A percentile compares a stretch with the other conserved stretches of the same genome.
Conservation (phyloP, 2,329 filamentous ascomycete species). For the Immersiporthe knoxdaviesiana region DNA sequence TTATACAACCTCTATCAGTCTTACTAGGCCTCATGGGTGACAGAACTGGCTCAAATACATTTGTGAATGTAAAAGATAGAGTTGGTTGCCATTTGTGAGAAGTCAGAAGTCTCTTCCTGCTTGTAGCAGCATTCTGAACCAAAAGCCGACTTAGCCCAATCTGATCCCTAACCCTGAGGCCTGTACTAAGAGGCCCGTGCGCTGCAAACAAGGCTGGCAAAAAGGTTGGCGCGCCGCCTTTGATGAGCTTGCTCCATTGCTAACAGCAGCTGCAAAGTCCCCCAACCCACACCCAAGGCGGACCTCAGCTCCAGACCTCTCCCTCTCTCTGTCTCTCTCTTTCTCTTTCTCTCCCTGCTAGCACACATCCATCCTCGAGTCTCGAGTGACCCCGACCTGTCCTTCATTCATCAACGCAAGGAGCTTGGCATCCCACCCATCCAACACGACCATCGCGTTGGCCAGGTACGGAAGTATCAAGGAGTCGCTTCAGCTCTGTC, state of each 20-base stretch:
- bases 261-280: slow-evolving; percentile 24
- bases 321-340: too few relatives aligned
- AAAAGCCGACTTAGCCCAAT: not conserved
- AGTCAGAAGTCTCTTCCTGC: not conserved
- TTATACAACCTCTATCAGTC: not conserved
- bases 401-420: not conserved
- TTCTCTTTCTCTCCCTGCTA: too few relatives aligned
- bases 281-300: slow-evolving; percentile 12
- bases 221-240: slow-evolving; percentile 9
- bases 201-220: slow-evolving; percentile 20
- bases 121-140: not conserved
- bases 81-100: not conserved
- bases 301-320: slow-evolving; percentile 16
- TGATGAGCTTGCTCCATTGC: slow-evolving; percentile 19
- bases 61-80: not conserved
- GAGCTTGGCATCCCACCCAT: not conserved
- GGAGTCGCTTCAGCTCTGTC: slow-evolving; percentile 9
- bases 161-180: not conserved
- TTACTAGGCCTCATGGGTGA: not conserved
- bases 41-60: not conserved
- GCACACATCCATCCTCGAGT: not conserved
- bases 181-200: slow-evolving; percentile 1
- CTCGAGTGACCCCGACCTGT: too few relatives aligned
- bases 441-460: slow-evolving; percentile 9
- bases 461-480: slow-evolving; percentile 8